Evolutionary conservation across 148 eudicot genomes (phyloP).

Genomic region (Persicaria maculosa): DNA sequence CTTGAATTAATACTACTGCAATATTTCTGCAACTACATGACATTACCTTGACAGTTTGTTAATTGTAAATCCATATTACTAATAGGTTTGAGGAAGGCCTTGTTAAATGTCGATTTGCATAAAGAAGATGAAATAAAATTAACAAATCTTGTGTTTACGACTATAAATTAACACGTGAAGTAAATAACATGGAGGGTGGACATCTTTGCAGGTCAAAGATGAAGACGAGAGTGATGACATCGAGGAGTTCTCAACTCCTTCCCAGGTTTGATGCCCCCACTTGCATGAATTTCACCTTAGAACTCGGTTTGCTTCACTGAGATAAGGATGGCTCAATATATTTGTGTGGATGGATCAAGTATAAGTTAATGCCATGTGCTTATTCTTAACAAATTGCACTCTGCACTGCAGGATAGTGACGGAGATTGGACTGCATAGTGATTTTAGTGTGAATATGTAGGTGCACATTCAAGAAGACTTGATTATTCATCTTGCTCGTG

Average conservation of each 20-base stretch:
- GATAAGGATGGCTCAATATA: background rate
- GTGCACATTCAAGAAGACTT: background rate
- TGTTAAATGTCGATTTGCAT: background rate
- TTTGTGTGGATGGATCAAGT: background rate
- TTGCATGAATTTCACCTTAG: background rate
- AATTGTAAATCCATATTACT: background rate
- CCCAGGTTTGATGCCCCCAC: conserved; percentile 32
- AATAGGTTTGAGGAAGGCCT: background rate
- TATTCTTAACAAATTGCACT: background rate
- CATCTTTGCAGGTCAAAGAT: conserved; percentile 28
- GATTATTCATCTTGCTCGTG: background rate
- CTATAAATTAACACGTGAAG: background rate
- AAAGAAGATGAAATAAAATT: background rate
- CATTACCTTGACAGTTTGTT: background rate
- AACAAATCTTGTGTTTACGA: background rate
- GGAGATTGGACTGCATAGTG: background rate
- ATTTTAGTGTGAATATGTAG: background rate
- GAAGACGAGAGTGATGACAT: conserved; percentile 50
- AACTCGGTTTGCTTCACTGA: background rate
- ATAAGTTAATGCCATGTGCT: background rate
- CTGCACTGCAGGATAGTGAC: conserved; percentile 2
- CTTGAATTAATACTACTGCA: background rate
- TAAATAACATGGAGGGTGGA: conserved; percentile 4
- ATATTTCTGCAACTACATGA: background rate
- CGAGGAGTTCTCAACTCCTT: conserved; percentile 57